A percentile compares a stretch with the other conserved stretches of the same genome.
These are phyloP conservation scores for Colletotrichum sp. DNA, from an alignment of 2,329 filamentous ascomycete genomes.

Conservation along the genomic window DNA sequence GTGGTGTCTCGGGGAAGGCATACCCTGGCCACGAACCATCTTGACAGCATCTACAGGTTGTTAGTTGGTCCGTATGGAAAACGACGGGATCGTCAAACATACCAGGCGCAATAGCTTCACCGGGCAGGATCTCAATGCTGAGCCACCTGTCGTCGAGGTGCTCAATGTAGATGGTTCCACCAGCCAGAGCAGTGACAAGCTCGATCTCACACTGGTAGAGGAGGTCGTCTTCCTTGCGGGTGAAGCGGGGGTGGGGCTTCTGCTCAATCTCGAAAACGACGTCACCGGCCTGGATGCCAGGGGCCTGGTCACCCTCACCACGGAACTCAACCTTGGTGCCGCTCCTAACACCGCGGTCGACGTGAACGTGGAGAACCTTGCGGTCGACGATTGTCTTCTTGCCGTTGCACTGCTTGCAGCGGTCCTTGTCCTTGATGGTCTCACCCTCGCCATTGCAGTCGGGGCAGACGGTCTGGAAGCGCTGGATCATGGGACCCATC, in stretches of 20 bases:
- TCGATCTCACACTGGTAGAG: conserved; percentile 97
- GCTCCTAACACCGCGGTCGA: conserved; percentile 91
- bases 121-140: conserved; percentile 88
- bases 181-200: conserved; percentile 90
- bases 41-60: conserved; percentile 76
- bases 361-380: conserved; percentile 97
- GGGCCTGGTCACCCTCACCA: conserved; percentile 95
- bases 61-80: background rate
- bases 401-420: conserved; percentile 93
- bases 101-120: conserved; percentile 94
- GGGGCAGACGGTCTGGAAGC: conserved; percentile 98
- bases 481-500: conserved; percentile 99
- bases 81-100: conserved; percentile 44
- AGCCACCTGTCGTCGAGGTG: conserved; percentile 98
- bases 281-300: conserved; percentile 91
- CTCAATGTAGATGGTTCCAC: conserved; percentile 90
- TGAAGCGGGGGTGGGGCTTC: conserved; percentile 96
- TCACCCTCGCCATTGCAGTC: conserved; percentile 98
- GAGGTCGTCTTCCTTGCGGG: conserved; percentile 93
- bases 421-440: conserved; percentile 94
- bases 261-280: conserved; percentile 99
- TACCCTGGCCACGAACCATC: conserved; percentile 94
- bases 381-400: conserved; percentile 99
- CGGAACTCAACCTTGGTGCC: conserved; percentile 98
- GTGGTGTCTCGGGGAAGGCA: conserved; percentile 96